Percentiles rank a stretch among this genome's conserved stretches.
Evolutionary conservation across 2,329 filamentous ascomycete species (phyloP).

Genomic region (Sclerotinia sclerotiorum): DNA sequence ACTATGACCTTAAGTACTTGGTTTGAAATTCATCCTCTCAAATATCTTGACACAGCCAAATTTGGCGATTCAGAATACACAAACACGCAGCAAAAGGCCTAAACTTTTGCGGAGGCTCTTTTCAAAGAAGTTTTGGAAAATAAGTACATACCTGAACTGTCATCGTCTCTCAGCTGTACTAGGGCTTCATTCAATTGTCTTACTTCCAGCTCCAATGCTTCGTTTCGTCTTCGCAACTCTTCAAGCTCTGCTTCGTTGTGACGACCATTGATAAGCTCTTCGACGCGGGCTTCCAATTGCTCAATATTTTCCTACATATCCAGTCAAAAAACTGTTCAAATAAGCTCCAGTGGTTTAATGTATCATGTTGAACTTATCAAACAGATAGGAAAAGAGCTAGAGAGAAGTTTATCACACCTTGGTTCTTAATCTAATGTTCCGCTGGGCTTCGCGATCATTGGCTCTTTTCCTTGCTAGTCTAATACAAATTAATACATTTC

Average conservation of each 20-base stretch:
- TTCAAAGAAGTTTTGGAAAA: background rate
- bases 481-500: constrained; percentile 61
- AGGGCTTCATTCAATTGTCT: constrained; percentile 32
- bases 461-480: constrained; percentile 86
- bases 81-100: background rate
- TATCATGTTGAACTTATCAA: background rate
- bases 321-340: background rate
- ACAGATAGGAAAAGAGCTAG: background rate
- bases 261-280: constrained; percentile 60
- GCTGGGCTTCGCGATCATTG: constrained; percentile 87
- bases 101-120: background rate
- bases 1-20: background rate
- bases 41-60: background rate
- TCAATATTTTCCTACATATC: constrained; percentile 66
- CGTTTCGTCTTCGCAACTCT: constrained; percentile 53
- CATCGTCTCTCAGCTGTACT: constrained; percentile 22
- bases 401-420: constrained; percentile 14
- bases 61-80: background rate
- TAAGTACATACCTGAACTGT: constrained; percentile 22
- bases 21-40: background rate
- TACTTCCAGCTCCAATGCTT: constrained; percentile 55
- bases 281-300: constrained; percentile 69
- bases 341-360: background rate
- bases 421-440: constrained; percentile 53
- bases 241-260: constrained; percentile 48